Percentiles rank a stretch among this genome's conserved stretches.
These are phyloP conservation scores for Metarhizium anisopliae DNA, from an alignment of 2,329 filamentous ascomycete genomes.

Conservation along the genomic window DNA sequence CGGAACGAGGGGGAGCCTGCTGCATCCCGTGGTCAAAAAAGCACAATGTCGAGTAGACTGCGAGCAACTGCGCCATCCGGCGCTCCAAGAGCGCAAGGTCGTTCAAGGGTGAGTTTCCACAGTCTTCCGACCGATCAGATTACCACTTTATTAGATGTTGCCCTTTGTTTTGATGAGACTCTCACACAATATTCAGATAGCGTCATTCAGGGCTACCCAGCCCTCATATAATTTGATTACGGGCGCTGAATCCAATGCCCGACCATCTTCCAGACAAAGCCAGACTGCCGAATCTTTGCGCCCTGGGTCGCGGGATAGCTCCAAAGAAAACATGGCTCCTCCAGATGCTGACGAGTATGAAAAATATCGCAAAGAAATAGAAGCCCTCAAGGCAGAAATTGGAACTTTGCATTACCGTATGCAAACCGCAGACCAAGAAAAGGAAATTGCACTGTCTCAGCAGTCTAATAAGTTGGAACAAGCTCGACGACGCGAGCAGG, in stretches of 20 bases:
- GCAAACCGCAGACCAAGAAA: conserved; percentile 79
- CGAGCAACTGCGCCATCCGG: conserved; percentile 25
- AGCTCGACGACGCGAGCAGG: conserved; percentile 69
- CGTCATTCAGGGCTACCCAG: conserved; percentile 41
- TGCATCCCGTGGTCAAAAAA: conserved; percentile 18
- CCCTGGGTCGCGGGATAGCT: conserved; percentile 46
- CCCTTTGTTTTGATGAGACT: neutral
- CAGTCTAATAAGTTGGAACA: conserved; percentile 81
- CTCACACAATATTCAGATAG: conserved; percentile 22
- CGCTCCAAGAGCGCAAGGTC: conserved; percentile 27
- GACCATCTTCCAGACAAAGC: conserved; percentile 33
- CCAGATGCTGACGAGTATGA: conserved; percentile 52
- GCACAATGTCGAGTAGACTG: conserved; percentile 21
- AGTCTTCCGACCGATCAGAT: neutral
- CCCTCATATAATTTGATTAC: conserved; percentile 52
- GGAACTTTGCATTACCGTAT: conserved; percentile 83
- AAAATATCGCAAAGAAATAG: conserved; percentile 47
- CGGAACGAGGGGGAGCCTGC: conserved; percentile 22
- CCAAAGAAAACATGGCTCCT: conserved; percentile 50
- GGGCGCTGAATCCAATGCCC: conserved; percentile 34
- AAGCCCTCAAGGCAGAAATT: conserved; percentile 82
- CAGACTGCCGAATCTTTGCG: conserved; percentile 30
- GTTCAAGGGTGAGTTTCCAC: conserved; percentile 27
- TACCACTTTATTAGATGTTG: neutral
- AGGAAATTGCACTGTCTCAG: conserved; percentile 67